Evolutionary conservation across 2,329 filamentous ascomycete genomes (phyloP).

Genomic region (Myriosclerotinia duriaeana): DNA sequence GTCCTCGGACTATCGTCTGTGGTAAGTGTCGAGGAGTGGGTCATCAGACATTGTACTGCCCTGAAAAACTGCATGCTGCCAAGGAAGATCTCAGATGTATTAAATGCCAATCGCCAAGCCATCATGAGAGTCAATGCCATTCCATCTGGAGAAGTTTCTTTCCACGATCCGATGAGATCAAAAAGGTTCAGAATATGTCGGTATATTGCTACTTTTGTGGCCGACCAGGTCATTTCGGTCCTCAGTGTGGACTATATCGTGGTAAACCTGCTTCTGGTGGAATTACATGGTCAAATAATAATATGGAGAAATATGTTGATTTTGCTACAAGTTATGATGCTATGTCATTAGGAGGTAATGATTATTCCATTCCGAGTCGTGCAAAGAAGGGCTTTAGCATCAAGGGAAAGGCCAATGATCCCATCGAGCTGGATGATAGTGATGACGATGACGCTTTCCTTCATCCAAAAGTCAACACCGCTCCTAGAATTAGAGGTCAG

Average conservation of each 20-base stretch:
- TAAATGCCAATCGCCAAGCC: constrained; percentile 55
- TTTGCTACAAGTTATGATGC: constrained; percentile 41
- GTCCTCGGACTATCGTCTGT: constrained; percentile 53
- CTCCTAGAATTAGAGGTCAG: not conserved
- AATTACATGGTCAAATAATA: constrained; percentile 54
- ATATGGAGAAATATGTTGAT: constrained; percentile 52
- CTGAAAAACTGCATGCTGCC: constrained; percentile 54
- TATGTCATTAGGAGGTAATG: constrained; percentile 34
- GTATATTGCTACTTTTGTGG: constrained; percentile 59
- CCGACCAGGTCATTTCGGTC: constrained; percentile 53
- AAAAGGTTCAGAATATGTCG: constrained; percentile 52
- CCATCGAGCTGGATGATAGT: constrained; percentile 37
- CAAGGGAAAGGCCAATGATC: constrained; percentile 39
- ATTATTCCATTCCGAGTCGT: constrained; percentile 34
- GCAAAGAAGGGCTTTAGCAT: constrained; percentile 35
- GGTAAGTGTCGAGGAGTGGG: constrained; percentile 62
- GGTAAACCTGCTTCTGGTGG: constrained; percentile 38
- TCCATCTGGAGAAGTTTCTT: constrained; percentile 60
- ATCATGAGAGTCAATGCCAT: constrained; percentile 60
- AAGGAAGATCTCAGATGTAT: constrained; percentile 59
- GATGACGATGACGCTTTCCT: constrained; percentile 37
- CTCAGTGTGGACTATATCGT: constrained; percentile 49
- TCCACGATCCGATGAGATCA: constrained; percentile 44
- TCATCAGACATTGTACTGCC: constrained; percentile 53
- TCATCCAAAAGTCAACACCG: constrained; percentile 32